phyloP scores from a whole-genome alignment of 2,329 filamentous ascomycete genomes.

The Sclerotinia nivalis region DNA sequence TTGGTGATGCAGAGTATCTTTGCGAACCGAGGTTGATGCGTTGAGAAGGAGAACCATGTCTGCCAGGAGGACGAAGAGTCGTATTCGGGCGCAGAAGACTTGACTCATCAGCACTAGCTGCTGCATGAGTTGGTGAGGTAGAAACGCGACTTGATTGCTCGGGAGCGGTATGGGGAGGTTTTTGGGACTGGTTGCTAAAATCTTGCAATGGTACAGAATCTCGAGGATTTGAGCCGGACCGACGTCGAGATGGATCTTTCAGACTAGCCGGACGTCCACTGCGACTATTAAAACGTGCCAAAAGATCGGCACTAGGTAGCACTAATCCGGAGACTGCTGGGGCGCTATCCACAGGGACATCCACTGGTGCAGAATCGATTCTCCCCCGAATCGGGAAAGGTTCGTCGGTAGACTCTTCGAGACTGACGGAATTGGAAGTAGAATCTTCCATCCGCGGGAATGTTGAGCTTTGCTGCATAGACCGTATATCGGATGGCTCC shows the following conservation, averaged over 20 bases:
- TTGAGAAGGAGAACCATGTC: conserved; percentile 19
- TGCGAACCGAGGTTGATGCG: conserved; percentile 10
- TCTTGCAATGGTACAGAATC: conserved; percentile 11
- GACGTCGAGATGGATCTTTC: conserved; percentile 36
- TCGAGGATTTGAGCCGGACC: conserved; percentile 27
- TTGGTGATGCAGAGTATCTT: conserved; percentile 26
- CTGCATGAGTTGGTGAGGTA: conserved; percentile 27
- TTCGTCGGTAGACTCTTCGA: not conserved
- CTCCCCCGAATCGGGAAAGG: conserved; percentile 27
- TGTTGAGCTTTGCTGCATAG: conserved; percentile 21
- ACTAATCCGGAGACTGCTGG: conserved; percentile 20
- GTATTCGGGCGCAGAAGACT: conserved; percentile 20
- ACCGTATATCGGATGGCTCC: not conserved
- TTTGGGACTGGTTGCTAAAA: conserved; percentile 14
- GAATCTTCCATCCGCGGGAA: conserved; percentile 8
- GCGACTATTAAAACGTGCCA: conserved; percentile 39
- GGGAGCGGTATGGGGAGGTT: conserved; percentile 15
- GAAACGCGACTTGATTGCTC: conserved; percentile 11
- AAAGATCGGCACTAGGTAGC: conserved; percentile 37
- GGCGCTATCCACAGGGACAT: not conserved
- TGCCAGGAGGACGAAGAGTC: conserved; percentile 11
- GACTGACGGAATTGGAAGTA: not conserved
- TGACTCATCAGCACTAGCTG: conserved; percentile 24
- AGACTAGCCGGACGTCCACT: conserved; percentile 37
- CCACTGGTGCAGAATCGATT: conserved; percentile 32